Base-by-base conservation (phyloP, 140 eudicot species). In the Flaveria floridana region DNA sequence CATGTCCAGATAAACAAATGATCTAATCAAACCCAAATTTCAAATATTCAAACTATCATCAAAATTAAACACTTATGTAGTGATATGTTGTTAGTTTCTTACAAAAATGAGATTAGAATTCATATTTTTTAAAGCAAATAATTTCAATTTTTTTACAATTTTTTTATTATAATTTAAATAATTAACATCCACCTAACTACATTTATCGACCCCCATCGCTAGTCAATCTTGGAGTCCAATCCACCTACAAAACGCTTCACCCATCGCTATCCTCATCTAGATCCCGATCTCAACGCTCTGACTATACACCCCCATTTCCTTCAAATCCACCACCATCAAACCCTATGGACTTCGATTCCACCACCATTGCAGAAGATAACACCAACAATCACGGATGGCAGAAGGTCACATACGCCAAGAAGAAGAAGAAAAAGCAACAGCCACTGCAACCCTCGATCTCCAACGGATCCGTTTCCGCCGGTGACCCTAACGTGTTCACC, bases 321-420 rank as follows among this genome's bases (percentile, higher is more conserved):
- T 30, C 39, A 37, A 11, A 3, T 72, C 55, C 13, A 28, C 21
- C 52, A 55, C 65, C n/a, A 19, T 50, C 26, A 61, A 34, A 16
- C 14, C 8, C 41, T 34, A 80, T 83, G 87, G 91, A 86, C 20
- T 84, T 83, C 56, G 87, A 82, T 18, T 69, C 72, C 19, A 70
- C 28, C 61, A 68, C 25, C 78, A 69, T 59, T 75, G 64, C 81
- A 25, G 80, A 64, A 2, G 62, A 65, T 51, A 59, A 10, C 76
- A 48, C 65, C 69, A 78, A 75, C 86, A 59, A 84, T 71, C 90
- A 86, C 79, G 91, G 96, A 64, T 90, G 96, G 96, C 94, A 90
- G 28, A 85, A 85, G 78, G 96, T 89, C 26, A 85, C 86, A 0
- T 89, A 89, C 82, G 86, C 80, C 7, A 90, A 85, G 78, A 81